These are phyloP conservation scores for Solanum bulbocastanum DNA, from an alignment of 257 asterid species.

Conservation along the genomic window DNA sequence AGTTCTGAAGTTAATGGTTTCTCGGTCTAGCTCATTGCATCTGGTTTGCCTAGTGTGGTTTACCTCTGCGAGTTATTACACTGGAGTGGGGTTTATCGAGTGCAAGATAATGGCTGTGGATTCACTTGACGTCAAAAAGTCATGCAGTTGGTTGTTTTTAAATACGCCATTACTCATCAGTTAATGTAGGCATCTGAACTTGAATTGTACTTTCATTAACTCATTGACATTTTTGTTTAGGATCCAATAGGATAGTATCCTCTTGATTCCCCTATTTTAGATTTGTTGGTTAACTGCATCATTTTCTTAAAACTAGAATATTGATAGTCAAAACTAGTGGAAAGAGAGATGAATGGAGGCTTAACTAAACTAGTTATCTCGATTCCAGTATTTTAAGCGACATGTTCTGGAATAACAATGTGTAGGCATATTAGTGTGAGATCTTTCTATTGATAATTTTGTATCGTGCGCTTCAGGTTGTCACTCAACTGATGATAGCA, in stretches of 20 bases:
- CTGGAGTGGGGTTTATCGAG: background rate
- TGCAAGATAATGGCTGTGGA: background rate
- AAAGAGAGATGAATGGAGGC: background rate
- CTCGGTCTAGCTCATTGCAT: background rate
- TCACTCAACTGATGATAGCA: conserved; percentile 40
- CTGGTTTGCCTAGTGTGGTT: background rate
- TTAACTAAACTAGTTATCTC: background rate
- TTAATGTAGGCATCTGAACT: background rate
- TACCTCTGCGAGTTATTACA: background rate
- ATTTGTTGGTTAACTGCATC: background rate
- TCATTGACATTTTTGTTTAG: background rate
- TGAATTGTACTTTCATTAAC: background rate
- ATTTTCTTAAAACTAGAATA: background rate
- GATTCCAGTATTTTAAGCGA: background rate
- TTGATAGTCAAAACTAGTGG: background rate
- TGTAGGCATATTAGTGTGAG: background rate
- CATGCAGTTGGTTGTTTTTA: background rate
- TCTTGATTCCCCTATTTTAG: background rate
- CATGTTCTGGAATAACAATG: background rate
- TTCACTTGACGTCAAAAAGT: background rate
- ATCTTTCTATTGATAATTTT: background rate
- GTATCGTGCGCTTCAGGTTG: conserved; percentile 31
- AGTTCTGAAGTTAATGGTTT: background rate
- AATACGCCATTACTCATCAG: background rate
- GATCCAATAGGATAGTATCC: background rate